Evolutionary conservation across 257 asterid species (phyloP).

Genomic region (Solanum dulcamara): DNA sequence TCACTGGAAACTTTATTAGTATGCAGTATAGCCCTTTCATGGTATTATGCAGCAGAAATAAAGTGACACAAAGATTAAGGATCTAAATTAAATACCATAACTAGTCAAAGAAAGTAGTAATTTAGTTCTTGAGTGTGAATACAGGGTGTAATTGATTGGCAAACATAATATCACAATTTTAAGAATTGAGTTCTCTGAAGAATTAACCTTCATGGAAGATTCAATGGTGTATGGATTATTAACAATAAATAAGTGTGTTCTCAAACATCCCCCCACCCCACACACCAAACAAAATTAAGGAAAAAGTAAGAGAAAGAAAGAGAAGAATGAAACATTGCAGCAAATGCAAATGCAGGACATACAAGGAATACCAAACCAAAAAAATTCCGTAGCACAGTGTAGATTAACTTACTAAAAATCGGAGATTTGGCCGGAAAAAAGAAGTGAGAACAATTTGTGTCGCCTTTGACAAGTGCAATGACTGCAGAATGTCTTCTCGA

Average conservation of each 20-base stretch:
- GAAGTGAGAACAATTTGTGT: slow-evolving; percentile 45
- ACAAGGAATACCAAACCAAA: not conserved
- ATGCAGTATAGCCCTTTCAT: not conserved
- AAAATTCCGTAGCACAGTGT: not conserved
- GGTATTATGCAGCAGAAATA: not conserved
- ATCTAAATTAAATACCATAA: not conserved
- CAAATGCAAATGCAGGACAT: slow-evolving; percentile 1
- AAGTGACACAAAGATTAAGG: not conserved
- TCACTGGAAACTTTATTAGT: not conserved
- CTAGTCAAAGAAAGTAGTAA: not conserved
- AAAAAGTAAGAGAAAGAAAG: not conserved
- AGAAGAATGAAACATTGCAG: not conserved
- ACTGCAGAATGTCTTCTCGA: slow-evolving; percentile 68
- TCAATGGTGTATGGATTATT: not conserved
- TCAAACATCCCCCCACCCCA: not conserved
- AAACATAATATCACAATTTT: not conserved
- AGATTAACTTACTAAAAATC: slow-evolving; percentile 46
- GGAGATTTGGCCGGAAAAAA: slow-evolving; percentile 71
- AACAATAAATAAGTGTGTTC: not conserved
- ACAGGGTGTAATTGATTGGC: not conserved
- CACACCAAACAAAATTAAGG: not conserved
- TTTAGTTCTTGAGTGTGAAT: not conserved
- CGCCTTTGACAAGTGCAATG: slow-evolving; percentile 49
- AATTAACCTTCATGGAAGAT: not conserved
- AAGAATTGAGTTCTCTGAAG: not conserved